phyloP scores from a whole-genome alignment of 1,284 basidiomycete genomes.

The Exsudoporus floridanus region DNA sequence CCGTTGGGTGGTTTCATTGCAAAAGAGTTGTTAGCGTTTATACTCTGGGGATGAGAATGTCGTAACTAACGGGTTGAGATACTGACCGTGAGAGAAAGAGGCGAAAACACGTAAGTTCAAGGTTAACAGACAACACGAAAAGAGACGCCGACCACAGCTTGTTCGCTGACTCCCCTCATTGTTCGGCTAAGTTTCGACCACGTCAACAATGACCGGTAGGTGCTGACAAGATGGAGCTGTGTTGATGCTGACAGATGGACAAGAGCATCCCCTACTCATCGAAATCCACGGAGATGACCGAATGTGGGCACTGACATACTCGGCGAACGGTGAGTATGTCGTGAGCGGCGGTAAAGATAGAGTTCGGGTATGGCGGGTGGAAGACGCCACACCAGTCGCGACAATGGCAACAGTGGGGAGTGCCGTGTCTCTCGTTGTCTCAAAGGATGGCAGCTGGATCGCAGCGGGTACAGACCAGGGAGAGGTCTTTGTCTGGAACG shows the following conservation, averaged over 20 bases:
- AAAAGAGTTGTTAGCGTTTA: too few relatives aligned
- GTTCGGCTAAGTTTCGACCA: not conserved
- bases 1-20: too few relatives aligned
- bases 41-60: too few relatives aligned
- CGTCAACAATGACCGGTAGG: not conserved
- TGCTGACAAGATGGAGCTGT: not conserved
- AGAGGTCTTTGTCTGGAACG: not conserved
- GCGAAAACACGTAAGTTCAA: too few relatives aligned
- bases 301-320: not conserved
- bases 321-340: not conserved
- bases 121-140: too few relatives aligned
- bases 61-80: too few relatives aligned
- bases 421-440: not conserved
- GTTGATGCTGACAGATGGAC: not conserved
- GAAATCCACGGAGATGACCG: not conserved
- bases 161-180: not conserved
- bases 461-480: not conserved
- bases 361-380: not conserved
- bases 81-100: too few relatives aligned
- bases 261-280: too few relatives aligned
- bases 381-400: not conserved
- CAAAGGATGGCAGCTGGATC: slow-evolving; percentile 7
- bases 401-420: not conserved
- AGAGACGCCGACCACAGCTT: not conserved
- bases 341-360: not conserved